Base-by-base conservation (phyloP, 306 rosid species). In the Cucurbita pepo region DNA sequence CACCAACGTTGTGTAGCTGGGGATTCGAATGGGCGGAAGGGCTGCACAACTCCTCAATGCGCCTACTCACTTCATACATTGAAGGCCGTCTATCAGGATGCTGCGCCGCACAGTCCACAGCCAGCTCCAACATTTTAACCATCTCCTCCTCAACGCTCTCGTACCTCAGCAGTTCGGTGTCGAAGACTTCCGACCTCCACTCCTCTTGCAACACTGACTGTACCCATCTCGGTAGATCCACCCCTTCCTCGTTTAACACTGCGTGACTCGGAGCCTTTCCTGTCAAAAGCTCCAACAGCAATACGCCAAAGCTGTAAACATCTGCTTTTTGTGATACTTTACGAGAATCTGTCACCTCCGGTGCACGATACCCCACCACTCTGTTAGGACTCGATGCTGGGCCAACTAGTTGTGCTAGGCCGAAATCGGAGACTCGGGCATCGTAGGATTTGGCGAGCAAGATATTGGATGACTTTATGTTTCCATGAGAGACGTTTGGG, bases 171-270 rank as follows among this genome's bases (percentile, higher is more conserved):
- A 88, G 89, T 59, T 88, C 85, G 36, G 83, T 75, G 75, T 88
- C 92, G 21, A 88, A 88, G 15, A 85, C 89, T 62, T 85, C 89
- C 13, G 88, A 88, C 34, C 82, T 83, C 89, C 88, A 88, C 51
- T 88, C 89, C 73, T 85, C 92, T 64, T 85, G 77, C 40, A 85
- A 89, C 43, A 88, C 80, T 6, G 92, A 88, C 64, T 83, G 89
- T 75, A 88, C 92, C 92, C 92, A 88, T 80, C 92, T 85, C 0
- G 89, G 89, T 15, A 88, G 88, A 73, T 88, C 92, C 22, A 88
- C 89, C 40, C 92, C 92, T 74, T 88, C 92, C 80, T 88, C 92
- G 9, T 83, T 83, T 76, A 83, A 69, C 71, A 85, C 77, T 11
- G 88, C 69, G 25, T 87, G 89, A 41, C 88, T 83, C 0, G 92